Conservation (phyloP, 805 yeast species). For the Metschnikowia koreensis region DNA sequence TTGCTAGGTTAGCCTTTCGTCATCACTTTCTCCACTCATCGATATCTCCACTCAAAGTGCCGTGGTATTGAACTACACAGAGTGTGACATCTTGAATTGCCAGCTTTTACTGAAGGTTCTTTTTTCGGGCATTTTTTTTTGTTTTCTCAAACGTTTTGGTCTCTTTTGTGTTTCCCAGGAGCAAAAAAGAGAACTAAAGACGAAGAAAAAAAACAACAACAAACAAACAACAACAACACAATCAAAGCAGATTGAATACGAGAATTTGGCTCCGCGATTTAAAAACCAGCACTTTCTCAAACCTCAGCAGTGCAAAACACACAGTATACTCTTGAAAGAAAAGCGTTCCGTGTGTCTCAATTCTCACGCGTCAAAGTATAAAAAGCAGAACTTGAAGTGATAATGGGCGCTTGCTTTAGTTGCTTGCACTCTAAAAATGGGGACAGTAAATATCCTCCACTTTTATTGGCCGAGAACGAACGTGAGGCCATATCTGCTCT, state of each 20-base stretch:
- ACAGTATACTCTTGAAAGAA: too few species aligned
- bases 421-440: slow-evolving; percentile 43
- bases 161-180: too few species aligned
- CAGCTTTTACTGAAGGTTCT: background rate
- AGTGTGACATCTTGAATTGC: background rate
- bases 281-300: too few species aligned
- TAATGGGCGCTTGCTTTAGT: slow-evolving; percentile 45
- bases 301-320: too few species aligned
- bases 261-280: too few species aligned
- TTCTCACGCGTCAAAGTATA: background rate
- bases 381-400: background rate
- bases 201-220: too few species aligned
- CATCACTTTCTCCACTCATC: background rate
- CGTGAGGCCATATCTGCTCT: slow-evolving; percentile 93
- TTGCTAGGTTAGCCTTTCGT: background rate
- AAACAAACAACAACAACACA: too few species aligned
- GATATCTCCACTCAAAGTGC: background rate
- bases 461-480: slow-evolving; percentile 86
- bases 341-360: too few species aligned
- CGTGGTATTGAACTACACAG: background rate
- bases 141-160: background rate
- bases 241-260: too few species aligned
- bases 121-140: background rate
- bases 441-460: slow-evolving; percentile 68
- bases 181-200: too few species aligned